phyloP scores from a whole-genome alignment of 2,329 filamentous ascomycete species.

The Botryotinia convoluta region DNA sequence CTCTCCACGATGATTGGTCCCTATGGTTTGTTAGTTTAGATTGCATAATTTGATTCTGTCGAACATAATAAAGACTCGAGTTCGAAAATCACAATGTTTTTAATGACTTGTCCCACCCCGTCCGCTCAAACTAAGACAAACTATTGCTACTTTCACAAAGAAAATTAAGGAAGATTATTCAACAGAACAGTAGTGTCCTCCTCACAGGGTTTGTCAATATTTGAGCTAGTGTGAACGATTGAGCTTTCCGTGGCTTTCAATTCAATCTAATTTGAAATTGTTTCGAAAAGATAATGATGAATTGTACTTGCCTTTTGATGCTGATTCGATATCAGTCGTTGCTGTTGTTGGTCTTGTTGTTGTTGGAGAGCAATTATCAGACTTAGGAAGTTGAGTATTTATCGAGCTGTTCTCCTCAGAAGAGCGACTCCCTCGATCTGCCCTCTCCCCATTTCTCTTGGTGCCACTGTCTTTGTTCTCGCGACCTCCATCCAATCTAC shows the following conservation, averaged over 20 bases:
- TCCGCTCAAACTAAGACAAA: not conserved
- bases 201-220: not conserved
- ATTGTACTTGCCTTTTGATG: not conserved
- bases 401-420: constrained; percentile 1
- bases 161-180: not conserved
- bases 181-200: not conserved
- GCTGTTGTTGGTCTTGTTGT: not conserved
- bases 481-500: not conserved
- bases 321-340: not conserved
- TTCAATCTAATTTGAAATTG: not conserved
- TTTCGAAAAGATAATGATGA: not conserved
- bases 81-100: not conserved
- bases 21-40: not conserved
- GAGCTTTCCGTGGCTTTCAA: not conserved
- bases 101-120: not conserved
- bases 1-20: not conserved
- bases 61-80: too few species aligned
- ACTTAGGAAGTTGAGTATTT: not conserved
- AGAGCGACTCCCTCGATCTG: not conserved
- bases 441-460: not conserved
- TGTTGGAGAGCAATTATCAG: not conserved
- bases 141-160: not conserved
- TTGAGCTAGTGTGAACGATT: not conserved
- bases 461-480: not conserved
- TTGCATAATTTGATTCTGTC: not conserved